phyloP scores from a whole-genome alignment of 257 asterid species.

The Plectranthus barbatus region DNA sequence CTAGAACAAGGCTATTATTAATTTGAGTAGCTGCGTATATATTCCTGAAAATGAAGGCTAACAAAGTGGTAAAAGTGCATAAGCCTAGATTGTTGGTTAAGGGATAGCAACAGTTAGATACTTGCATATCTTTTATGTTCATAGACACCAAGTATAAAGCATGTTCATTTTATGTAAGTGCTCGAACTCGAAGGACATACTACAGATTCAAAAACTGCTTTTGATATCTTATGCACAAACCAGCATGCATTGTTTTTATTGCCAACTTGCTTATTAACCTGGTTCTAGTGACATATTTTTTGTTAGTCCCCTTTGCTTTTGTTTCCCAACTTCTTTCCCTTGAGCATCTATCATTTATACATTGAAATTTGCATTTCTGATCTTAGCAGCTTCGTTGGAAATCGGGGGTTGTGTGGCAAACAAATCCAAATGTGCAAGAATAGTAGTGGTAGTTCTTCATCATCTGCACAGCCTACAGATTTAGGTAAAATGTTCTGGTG shows the following conservation, averaged over 20 bases:
- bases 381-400: conserved; percentile 62
- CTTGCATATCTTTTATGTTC: background rate
- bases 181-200: background rate
- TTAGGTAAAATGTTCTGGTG: conserved; percentile 40
- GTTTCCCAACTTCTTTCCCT: background rate
- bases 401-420: conserved; percentile 73
- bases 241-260: conserved; percentile 1
- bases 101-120: background rate
- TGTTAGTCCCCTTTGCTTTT: background rate
- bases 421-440: conserved; percentile 50
- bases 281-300: background rate
- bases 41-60: background rate
- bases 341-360: background rate
- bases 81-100: background rate
- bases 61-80: background rate
- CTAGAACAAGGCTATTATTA: background rate
- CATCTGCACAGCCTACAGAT: conserved; percentile 30
- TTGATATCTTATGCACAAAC: background rate
- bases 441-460: conserved; percentile 29
- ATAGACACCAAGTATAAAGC: background rate
- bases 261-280: background rate
- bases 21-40: background rate
- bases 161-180: background rate
- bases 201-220: background rate
- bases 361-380: background rate